Conservation (phyloP, 306 rosid genomes). For the Cicer cuneatum region DNA sequence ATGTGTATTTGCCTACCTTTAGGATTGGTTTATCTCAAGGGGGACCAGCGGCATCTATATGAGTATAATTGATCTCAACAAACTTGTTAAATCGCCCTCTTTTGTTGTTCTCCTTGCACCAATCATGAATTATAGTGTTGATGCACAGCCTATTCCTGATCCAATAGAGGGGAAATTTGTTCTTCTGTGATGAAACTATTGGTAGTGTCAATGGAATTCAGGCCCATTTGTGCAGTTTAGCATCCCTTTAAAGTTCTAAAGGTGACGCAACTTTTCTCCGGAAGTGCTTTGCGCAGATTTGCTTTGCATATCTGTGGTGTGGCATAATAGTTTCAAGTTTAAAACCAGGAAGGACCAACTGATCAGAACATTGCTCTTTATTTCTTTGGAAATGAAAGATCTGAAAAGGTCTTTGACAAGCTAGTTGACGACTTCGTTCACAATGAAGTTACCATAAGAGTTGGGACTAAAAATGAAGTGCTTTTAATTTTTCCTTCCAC, state of each 20-base stretch:
- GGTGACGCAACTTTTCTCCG: slow-evolving; percentile 54
- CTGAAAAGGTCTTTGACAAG: slow-evolving; percentile 55
- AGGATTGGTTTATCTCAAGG: too few species aligned
- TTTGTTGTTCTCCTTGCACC: too few species aligned
- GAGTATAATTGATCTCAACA: too few species aligned
- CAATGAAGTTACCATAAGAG: slow-evolving; percentile 59
- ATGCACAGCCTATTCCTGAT: slow-evolving; percentile 63
- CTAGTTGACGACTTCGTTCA: slow-evolving; percentile 56
- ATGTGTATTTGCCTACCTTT: too few species aligned
- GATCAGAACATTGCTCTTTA: slow-evolving; percentile 69
- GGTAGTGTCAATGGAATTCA: slow-evolving; percentile 48
- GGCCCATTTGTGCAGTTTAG: slow-evolving; percentile 74
- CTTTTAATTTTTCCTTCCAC: slow-evolving; percentile 74
- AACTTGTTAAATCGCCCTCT: too few species aligned
- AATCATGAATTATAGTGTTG: background rate
- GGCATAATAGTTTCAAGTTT: slow-evolving; percentile 67
- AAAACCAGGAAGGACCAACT: slow-evolving; percentile 49
- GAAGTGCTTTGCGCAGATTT: slow-evolving; percentile 53
- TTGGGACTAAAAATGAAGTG: slow-evolving; percentile 57
- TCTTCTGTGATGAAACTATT: slow-evolving; percentile 44
- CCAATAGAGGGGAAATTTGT: slow-evolving; percentile 74
- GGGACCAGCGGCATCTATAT: too few species aligned
- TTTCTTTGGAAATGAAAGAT: slow-evolving; percentile 61
- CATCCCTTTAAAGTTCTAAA: slow-evolving; percentile 59
- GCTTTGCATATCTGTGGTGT: slow-evolving; percentile 54